Evolutionary conservation across 129 eudicot species (phyloP).

Genomic region (Lonicera japonica): DNA sequence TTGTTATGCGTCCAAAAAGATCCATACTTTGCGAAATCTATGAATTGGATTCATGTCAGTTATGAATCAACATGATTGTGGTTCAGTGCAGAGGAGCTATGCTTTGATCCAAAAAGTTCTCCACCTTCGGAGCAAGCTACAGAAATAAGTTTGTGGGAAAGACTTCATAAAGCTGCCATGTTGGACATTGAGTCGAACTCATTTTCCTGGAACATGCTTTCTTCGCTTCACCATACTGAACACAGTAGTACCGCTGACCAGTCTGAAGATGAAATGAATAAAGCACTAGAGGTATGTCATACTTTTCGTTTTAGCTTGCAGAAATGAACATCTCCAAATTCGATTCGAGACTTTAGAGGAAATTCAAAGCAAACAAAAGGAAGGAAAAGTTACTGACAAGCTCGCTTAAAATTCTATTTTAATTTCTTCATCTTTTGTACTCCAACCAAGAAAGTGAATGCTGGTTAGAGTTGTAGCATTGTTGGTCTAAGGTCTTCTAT

Average conservation of each 20-base stretch:
- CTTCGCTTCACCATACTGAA: slow-evolving; percentile 96
- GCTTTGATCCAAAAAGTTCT: slow-evolving; percentile 25
- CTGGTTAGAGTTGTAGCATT: too few relatives aligned
- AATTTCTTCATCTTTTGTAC: too few relatives aligned
- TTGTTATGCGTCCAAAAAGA: too few relatives aligned
- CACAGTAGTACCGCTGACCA: slow-evolving; percentile 77
- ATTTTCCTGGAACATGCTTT: slow-evolving; percentile 91
- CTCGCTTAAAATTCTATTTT: too few relatives aligned
- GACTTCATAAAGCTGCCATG: slow-evolving; percentile 91
- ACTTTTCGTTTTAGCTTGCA: background rate
- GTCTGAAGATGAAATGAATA: slow-evolving; percentile 86
- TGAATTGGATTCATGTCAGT: background rate
- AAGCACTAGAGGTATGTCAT: slow-evolving; percentile 71
- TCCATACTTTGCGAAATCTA: too few relatives aligned
- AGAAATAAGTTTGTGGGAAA: slow-evolving; percentile 79
- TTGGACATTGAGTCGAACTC: slow-evolving; percentile 79
- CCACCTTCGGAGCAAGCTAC: slow-evolving; percentile 53
- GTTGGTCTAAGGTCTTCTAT: too few relatives aligned
- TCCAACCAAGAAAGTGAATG: too few relatives aligned
- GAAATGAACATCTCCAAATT: background rate
- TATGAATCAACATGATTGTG: slow-evolving; percentile 2
- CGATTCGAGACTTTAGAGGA: too few relatives aligned
- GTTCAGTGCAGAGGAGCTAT: slow-evolving; percentile 69
- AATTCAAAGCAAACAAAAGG: too few relatives aligned
- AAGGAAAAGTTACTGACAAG: too few relatives aligned